These are phyloP conservation scores for Aspergillus sergii DNA, from an alignment of 2,329 filamentous ascomycete species.

Conservation along the genomic window DNA sequence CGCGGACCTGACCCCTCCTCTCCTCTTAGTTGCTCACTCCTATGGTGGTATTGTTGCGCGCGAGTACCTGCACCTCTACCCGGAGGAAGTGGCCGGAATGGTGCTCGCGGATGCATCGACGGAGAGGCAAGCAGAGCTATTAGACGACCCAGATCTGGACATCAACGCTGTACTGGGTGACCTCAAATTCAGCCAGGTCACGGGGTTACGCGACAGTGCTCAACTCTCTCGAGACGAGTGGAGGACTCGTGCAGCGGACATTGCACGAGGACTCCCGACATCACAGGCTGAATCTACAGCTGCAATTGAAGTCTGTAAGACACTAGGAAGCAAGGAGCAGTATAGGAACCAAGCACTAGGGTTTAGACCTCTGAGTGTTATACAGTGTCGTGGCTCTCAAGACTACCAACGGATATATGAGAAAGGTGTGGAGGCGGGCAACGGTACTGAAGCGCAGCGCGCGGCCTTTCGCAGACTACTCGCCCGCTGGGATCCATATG, in stretches of 20 bases:
- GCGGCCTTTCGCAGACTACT: constrained; percentile 32
- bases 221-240: constrained; percentile 38
- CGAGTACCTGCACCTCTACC: constrained; percentile 39
- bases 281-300: constrained; percentile 25
- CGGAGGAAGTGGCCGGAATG: constrained; percentile 36
- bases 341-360: constrained; percentile 30
- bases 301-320: constrained; percentile 28
- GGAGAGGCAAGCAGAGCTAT: constrained; percentile 35
- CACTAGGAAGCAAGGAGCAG: constrained; percentile 35
- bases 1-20: constrained; percentile 28
- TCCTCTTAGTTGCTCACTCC: constrained; percentile 42
- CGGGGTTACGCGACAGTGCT: constrained; percentile 31
- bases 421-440: constrained; percentile 33
- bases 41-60: constrained; percentile 45
- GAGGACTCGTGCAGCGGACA: constrained; percentile 34
- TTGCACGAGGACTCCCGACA: constrained; percentile 25
- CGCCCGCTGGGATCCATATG: constrained; percentile 31
- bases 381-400: constrained; percentile 34
- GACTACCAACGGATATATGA: constrained; percentile 40
- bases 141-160: constrained; percentile 34
- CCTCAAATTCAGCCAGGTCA: constrained; percentile 35
- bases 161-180: constrained; percentile 33
- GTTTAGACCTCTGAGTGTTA: constrained; percentile 37
- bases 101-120: constrained; percentile 41
- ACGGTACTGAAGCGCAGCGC: constrained; percentile 37